Evolutionary conservation across 176 grass and related monocot species (phyloP).

Genomic region (Bothriochloa decipiens): DNA sequence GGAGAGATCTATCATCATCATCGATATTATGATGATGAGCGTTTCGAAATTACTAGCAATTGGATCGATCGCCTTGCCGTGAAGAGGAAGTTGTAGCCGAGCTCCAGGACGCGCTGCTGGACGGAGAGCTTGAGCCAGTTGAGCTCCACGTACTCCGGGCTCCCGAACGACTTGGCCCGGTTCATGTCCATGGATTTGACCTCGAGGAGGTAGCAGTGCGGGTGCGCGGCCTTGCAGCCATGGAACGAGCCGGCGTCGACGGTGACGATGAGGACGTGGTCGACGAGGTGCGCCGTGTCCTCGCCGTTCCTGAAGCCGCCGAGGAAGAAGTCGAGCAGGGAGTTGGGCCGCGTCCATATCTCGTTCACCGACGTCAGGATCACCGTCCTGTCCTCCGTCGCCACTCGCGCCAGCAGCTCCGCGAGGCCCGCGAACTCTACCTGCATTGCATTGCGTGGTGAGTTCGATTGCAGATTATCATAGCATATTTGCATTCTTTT

Average conservation of each 20-base stretch:
- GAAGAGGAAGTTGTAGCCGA: slow-evolving; percentile 3
- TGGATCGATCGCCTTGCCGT: not conserved
- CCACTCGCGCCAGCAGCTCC: slow-evolving; percentile 50
- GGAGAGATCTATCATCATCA: too few species aligned
- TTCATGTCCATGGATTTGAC: not conserved
- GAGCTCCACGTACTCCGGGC: not conserved
- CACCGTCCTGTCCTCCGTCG: slow-evolving; percentile 62
- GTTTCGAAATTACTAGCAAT: too few species aligned
- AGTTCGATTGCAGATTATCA: too few species aligned
- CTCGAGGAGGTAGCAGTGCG: slow-evolving; percentile 1
- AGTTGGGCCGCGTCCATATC: not conserved
- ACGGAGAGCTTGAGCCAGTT: not conserved
- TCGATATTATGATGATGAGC: too few species aligned
- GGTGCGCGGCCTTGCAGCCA: not conserved
- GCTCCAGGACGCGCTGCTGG: not conserved
- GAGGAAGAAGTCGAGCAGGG: not conserved
- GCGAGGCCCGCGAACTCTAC: slow-evolving; percentile 22
- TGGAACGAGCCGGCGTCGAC: not conserved
- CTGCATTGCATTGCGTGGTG: not conserved
- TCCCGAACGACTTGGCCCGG: not conserved
- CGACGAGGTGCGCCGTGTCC: not conserved
- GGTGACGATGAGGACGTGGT: not conserved
- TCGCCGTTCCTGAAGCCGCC: not conserved
- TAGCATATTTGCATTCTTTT: not conserved
- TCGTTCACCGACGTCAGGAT: slow-evolving; percentile 63